phyloP scores from a whole-genome alignment of 2,329 filamentous ascomycete species.

The Fusarium veterinarium region DNA sequence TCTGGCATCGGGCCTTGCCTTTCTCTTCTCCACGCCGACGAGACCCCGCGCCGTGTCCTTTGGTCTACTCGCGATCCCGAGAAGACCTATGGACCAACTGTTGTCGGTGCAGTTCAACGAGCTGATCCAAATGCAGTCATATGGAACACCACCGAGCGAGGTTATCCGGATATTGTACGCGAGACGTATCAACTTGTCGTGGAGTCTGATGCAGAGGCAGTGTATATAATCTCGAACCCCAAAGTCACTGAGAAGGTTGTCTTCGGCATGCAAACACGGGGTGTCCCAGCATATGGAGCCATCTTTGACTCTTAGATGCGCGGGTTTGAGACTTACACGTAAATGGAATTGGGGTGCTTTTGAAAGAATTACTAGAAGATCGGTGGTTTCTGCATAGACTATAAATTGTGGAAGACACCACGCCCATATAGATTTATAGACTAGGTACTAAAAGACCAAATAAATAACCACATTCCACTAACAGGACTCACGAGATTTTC shows the following conservation, averaged over 20 bases:
- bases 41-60: conserved; percentile 7
- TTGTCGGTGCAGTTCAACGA: conserved; percentile 2
- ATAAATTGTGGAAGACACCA: not conserved
- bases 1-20: conserved; percentile 19
- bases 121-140: conserved; percentile 17
- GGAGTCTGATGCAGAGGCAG: conserved; percentile 16
- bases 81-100: conserved; percentile 9
- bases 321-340: not conserved
- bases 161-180: conserved; percentile 10
- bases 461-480: not conserved
- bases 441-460: not conserved
- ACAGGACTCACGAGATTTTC: fast-evolving
- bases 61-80: conserved; percentile 20
- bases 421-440: fast-evolving
- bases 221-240: conserved; percentile 16
- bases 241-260: conserved; percentile 24
- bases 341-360: not conserved
- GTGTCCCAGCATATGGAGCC: conserved; percentile 4
- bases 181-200: conserved; percentile 21
- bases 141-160: conserved; percentile 17
- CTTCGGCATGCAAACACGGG: conserved; percentile 3
- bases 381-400: too few species aligned
- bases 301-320: conserved; percentile 11
- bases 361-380: not conserved
- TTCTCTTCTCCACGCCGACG: conserved; percentile 1